These are phyloP conservation scores for Fraxinus floribunda DNA, from an alignment of 305 asterid genomes.

Conservation along the genomic window DNA sequence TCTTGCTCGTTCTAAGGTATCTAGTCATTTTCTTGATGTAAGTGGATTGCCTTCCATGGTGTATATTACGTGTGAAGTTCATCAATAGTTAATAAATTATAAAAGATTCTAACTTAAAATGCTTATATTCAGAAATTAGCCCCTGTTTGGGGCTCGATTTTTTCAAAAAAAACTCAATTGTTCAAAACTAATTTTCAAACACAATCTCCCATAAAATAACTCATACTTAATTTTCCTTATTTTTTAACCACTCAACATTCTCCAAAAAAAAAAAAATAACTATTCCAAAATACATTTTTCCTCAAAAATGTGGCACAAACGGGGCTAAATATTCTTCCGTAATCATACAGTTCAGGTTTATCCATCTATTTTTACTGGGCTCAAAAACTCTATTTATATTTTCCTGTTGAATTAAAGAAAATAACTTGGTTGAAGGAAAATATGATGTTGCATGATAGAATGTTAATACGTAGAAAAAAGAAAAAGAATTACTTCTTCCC, in stretches of 20 bases:
- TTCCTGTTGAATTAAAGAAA: background rate
- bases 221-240: too few species aligned
- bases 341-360: background rate
- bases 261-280: too few species aligned
- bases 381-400: background rate
- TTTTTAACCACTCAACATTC: too few species aligned
- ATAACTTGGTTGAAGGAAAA: background rate
- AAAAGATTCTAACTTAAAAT: background rate
- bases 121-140: background rate
- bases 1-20: constrained; percentile 91
- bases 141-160: too few species aligned
- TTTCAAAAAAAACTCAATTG: too few species aligned
- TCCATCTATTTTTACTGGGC: background rate
- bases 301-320: too few species aligned
- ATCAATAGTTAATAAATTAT: background rate
- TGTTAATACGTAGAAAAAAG: background rate
- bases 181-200: too few species aligned
- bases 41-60: background rate
- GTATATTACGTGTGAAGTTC: background rate
- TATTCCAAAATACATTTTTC: too few species aligned
- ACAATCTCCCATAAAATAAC: too few species aligned
- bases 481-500: background rate
- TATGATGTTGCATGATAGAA: background rate
- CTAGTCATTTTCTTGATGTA: background rate
- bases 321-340: background rate